Conservation (phyloP, 2,329 filamentous ascomycete species). For the Mollisia scopiformis region DNA sequence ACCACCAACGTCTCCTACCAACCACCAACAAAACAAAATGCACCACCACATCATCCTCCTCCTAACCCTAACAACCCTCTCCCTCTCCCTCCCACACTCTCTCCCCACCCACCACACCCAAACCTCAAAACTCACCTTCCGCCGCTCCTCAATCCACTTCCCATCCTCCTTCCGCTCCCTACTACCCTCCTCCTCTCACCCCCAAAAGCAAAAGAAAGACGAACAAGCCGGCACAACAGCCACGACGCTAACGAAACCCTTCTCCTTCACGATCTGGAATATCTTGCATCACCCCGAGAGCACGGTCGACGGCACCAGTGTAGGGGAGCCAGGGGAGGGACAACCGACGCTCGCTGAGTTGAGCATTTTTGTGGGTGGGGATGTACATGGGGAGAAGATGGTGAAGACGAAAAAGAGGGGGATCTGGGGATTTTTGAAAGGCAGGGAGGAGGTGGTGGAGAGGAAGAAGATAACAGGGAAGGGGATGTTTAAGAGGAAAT, state of each 20-base stretch:
- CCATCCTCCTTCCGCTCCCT: background rate
- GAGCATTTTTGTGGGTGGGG: background rate
- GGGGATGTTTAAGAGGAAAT: background rate
- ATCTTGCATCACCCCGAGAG: background rate
- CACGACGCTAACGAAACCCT: background rate
- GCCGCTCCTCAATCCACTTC: background rate
- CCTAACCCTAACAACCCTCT: background rate
- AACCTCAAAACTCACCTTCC: background rate
- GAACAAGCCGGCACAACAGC: background rate
- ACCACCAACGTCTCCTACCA: too few species aligned
- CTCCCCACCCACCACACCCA: background rate
- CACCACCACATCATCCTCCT: background rate
- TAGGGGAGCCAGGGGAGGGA: background rate
- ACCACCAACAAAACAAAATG: too few species aligned
- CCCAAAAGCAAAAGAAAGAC: background rate
- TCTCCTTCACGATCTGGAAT: background rate
- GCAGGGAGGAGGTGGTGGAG: background rate
- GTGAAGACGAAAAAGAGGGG: background rate
- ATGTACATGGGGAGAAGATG: background rate
- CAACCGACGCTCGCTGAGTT: background rate
- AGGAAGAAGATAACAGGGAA: background rate
- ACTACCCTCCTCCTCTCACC: background rate
- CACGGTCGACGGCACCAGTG: background rate
- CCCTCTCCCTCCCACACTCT: background rate
- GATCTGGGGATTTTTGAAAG: background rate